Conservation (phyloP, 345 rosid genomes). For the Crucihimalaya himalaica region DNA sequence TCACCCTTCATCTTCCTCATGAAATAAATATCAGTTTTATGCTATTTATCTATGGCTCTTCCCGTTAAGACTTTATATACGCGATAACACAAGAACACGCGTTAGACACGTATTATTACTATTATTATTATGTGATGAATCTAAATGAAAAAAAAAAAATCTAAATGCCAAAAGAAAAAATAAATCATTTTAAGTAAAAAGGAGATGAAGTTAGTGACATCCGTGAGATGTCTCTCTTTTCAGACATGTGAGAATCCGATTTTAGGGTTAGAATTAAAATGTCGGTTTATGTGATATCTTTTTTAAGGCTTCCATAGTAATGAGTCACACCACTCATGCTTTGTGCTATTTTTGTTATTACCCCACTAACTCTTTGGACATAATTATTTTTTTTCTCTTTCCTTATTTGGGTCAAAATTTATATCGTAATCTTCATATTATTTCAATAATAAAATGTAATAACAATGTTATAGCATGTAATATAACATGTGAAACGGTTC, state of each 20-base stretch:
- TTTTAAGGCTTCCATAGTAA: slow-evolving; percentile 13
- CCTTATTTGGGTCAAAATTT: slow-evolving; percentile 7
- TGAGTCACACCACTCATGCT: slow-evolving; percentile 33
- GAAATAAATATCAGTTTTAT: slow-evolving; percentile 1
- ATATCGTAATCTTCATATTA: not conserved
- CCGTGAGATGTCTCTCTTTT: slow-evolving; percentile 33
- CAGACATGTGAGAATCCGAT: slow-evolving; percentile 33
- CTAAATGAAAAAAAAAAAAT: not conserved
- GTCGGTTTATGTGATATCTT: slow-evolving; percentile 35
- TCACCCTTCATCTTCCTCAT: slow-evolving; percentile 32
- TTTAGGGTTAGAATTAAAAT: slow-evolving; percentile 36
- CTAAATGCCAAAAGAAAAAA: not conserved
- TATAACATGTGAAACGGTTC: not conserved
- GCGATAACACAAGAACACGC: slow-evolving; percentile 27
- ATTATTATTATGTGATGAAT: slow-evolving; percentile 27
- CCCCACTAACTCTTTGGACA: slow-evolving; percentile 31
- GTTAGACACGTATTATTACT: slow-evolving; percentile 27
- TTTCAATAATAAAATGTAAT: not conserved
- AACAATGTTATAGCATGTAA: not conserved
- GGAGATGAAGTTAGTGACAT: slow-evolving; percentile 32
- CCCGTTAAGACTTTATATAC: slow-evolving; percentile 30
- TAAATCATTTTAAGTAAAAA: not conserved
- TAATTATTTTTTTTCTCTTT: not conserved
- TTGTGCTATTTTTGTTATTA: slow-evolving; percentile 22
- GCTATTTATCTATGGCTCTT: slow-evolving; percentile 11